Percentiles rank a stretch among this genome's conserved stretches.
Evolutionary conservation across 1,139 yeast genomes (phyloP).

Genomic region (Suhomyces bokatorum): DNA sequence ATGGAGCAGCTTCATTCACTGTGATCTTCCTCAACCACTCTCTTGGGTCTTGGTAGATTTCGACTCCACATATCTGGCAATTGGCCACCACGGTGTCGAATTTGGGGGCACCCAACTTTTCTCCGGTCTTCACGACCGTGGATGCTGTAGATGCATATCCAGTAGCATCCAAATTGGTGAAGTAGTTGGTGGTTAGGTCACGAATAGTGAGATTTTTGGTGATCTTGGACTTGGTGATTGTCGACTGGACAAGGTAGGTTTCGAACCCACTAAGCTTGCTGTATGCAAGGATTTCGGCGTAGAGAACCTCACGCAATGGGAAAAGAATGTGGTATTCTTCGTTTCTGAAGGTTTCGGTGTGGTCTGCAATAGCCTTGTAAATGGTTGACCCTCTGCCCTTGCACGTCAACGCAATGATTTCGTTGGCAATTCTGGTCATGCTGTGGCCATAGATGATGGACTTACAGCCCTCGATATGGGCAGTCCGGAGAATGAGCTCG

Average conservation of each 20-base stretch:
- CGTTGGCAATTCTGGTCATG: constrained; percentile 82
- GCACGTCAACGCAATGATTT: constrained; percentile 76
- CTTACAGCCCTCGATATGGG: constrained; percentile 46
- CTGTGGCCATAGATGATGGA: constrained; percentile 73
- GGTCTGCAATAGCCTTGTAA: constrained; percentile 53
- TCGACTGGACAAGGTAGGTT: constrained; percentile 23
- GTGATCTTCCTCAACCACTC: constrained; percentile 76
- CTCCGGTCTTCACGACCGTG: constrained; percentile 89
- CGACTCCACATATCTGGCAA: constrained; percentile 57
- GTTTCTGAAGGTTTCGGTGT: constrained; percentile 28
- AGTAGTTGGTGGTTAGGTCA: constrained; percentile 75
- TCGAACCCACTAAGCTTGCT: constrained; percentile 36
- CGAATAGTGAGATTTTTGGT: constrained; percentile 76
- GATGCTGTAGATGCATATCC: constrained; percentile 92
- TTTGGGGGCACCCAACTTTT: constrained; percentile 66
- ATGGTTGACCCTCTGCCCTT: constrained; percentile 84
- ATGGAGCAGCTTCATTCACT: constrained; percentile 56
- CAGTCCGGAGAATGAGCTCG: constrained; percentile 50
- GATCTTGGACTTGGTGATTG: constrained; percentile 31
- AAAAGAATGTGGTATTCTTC: constrained; percentile 48
- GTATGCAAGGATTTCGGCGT: constrained; percentile 64
- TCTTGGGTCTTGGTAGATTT: constrained; percentile 56
- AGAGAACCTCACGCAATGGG: constrained; percentile 76
- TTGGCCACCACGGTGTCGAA: constrained; percentile 16
- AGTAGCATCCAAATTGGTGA: constrained; percentile 63